A percentile compares a stretch with the other conserved stretches of the same genome.
These are phyloP conservation scores for Puccinia polysora DNA, from an alignment of 1,284 basidiomycete genomes.

Conservation along the genomic window DNA sequence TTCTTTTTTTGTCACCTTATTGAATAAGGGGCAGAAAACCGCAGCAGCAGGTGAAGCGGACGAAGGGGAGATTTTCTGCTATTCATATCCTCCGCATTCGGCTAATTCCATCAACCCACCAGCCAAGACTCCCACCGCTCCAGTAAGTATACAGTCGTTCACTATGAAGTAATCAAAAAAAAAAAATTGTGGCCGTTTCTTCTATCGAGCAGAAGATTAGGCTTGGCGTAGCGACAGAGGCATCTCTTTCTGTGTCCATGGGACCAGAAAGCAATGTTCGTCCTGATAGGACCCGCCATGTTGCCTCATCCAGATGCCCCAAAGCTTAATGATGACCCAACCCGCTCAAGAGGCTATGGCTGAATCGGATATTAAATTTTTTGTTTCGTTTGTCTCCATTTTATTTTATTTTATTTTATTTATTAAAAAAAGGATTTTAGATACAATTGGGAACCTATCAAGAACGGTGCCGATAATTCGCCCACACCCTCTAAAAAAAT, in stretches of 20 bases:
- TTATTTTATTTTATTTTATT: not conserved
- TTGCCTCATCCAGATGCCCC: no score
- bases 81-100: constrained; percentile 31
- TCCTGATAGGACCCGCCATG: no score
- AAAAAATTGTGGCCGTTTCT: no score
- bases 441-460: constrained; percentile 17
- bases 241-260: no score
- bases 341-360: not conserved
- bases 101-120: constrained; percentile 23
- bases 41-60: not conserved
- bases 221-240: no score
- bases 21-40: not conserved
- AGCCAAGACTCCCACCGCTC: not conserved
- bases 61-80: constrained; percentile 31
- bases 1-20: not conserved
- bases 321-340: no score
- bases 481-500: not conserved
- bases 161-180: no score
- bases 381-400: not conserved
- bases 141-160: not conserved
- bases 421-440: constrained; percentile 2
- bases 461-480: not conserved
- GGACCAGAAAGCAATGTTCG: no score
- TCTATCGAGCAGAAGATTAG: no score
- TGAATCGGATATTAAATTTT: not conserved